phyloP scores from a whole-genome alignment of 202 grass and related monocot genomes.

The Sporobolus alterniflorus region DNA sequence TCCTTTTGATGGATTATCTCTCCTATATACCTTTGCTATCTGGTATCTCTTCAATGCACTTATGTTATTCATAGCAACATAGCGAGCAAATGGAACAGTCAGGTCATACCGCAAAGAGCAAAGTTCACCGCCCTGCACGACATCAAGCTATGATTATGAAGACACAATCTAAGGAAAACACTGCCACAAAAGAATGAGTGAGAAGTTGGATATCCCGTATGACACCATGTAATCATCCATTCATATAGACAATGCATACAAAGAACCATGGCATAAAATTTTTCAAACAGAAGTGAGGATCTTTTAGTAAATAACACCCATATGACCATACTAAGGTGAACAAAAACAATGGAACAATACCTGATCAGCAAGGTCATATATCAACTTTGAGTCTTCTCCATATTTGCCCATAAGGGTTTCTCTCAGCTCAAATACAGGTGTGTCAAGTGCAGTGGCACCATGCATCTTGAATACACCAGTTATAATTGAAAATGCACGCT shows the following conservation, averaged over 20 bases:
- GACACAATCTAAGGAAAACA: not conserved
- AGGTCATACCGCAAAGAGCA: conserved; percentile 97
- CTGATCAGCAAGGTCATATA: conserved; percentile 98
- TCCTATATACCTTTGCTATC: conserved; percentile 98
- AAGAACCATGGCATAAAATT: conserved; percentile 6
- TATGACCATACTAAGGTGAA: not conserved
- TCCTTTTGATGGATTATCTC: conserved; percentile 96
- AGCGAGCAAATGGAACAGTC: conserved; percentile 94
- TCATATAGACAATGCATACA: not conserved
- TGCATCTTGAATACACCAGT: conserved; percentile 96
- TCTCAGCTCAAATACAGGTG: conserved; percentile 97
- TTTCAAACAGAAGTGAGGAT: not conserved
- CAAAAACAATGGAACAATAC: conserved; percentile 41
- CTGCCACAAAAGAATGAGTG: not conserved
- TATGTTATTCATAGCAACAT: conserved; percentile 90
- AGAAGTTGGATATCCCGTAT: not conserved
- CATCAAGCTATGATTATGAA: conserved; percentile 6
- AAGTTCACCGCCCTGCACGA: conserved; percentile 89
- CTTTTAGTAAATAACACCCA: not conserved
- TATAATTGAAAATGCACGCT: conserved; percentile 92
- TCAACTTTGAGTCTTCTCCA: conserved; percentile 97
- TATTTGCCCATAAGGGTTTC: conserved; percentile 99
- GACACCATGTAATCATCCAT: not conserved
- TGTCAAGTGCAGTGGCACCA: conserved; percentile 89
- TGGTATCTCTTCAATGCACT: conserved; percentile 91